Percentiles rank a stretch among this genome's conserved stretches.
Evolutionary conservation across 768 basidiomycete genomes (phyloP).

Genomic region (Hygrocybe punicea): DNA sequence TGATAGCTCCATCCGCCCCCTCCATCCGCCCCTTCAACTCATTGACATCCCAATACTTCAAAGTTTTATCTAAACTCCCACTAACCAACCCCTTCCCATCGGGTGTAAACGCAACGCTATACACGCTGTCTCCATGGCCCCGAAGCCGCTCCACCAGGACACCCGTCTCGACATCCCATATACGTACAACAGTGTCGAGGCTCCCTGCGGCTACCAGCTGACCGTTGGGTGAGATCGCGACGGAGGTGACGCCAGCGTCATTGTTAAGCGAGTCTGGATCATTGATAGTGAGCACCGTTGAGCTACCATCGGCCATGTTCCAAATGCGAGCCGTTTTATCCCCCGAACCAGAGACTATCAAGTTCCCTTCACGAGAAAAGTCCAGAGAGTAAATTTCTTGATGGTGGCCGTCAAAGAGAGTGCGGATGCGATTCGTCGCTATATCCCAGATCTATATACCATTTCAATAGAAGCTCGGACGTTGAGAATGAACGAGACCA

Average conservation of each 20-base stretch:
- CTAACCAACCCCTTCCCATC: slow-evolving; percentile 89
- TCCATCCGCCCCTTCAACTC: slow-evolving; percentile 57
- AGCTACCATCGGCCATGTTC: slow-evolving; percentile 27
- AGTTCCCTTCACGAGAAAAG: slow-evolving; percentile 71
- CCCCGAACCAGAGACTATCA: slow-evolving; percentile 76
- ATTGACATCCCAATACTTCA: slow-evolving; percentile 85
- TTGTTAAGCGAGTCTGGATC: slow-evolving; percentile 44
- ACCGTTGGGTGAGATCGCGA: slow-evolving; percentile 75
- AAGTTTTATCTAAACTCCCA: slow-evolving; percentile 84
- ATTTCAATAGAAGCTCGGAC: slow-evolving; percentile 6
- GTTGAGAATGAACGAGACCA: slow-evolving; percentile 5
- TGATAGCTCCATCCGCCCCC: slow-evolving; percentile 30
- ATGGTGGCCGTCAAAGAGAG: slow-evolving; percentile 78
- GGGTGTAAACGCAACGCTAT: slow-evolving; percentile 87
- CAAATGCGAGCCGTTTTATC: slow-evolving; percentile 38
- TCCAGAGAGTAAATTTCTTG: slow-evolving; percentile 94
- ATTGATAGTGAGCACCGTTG: slow-evolving; percentile 47
- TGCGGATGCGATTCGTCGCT: slow-evolving; percentile 63
- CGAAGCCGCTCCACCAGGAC: slow-evolving; percentile 67
- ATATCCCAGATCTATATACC: slow-evolving; percentile 82
- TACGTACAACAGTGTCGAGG: slow-evolving; percentile 59
- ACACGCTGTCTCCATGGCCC: slow-evolving; percentile 83
- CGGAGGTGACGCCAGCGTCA: slow-evolving; percentile 68
- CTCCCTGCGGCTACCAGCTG: slow-evolving; percentile 49
- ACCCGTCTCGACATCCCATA: slow-evolving; percentile 61